Evolutionary conservation across 176 grass and related monocot species (phyloP), one percentile per base, ranked within the genome.

Genomic region (Olyra latifolia): DNA sequence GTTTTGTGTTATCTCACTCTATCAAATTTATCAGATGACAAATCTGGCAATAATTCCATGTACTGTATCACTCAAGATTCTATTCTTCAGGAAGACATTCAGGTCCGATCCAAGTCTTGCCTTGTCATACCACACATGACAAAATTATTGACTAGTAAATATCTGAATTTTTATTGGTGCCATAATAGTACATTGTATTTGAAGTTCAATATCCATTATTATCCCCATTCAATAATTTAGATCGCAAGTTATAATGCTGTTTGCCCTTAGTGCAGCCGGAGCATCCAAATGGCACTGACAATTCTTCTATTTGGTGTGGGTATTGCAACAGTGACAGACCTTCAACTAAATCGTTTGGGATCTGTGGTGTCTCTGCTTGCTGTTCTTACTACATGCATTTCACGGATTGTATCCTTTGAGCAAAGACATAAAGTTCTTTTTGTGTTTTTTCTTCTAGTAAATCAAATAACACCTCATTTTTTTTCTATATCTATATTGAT

Each of bases 31-130:
- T 67, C 83, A 92, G 86, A 86, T 92, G 82, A 92, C 90, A 49
- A 92, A 92, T 68, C 53, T 92, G 28, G 90, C 86, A 49, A 88
- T 92, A 77, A 92, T 92, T 75, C 90, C 90, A 70, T 92, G 86
- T 52, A 92, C 90, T 64, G 86, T 92, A 43, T 67, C 82, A 64
- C 58, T 92, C 62, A 83, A 92, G 79, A 88, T 69, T 68, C 78
- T 92, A 55, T 88, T 91, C 76, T 85, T 92, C 73, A 48, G 28
- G 48, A 92, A 88, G 74, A 88, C 85, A 57, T 92, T 92, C 80
- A 92, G 89, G 89, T 91, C 20, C 1, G 38, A 42, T 43, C 64
- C 20, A 43, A 43, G 10, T 43, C n/a, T 67, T 64, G 30, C 32
- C 7, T 65, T 44, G 17, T 24, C 39, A 43, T 43, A 43, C 43